Percentiles rank a stretch among this genome's conserved stretches.
phyloP scores from a whole-genome alignment of 192 early-diverging fungal species.

The Coemansia sp. region DNA sequence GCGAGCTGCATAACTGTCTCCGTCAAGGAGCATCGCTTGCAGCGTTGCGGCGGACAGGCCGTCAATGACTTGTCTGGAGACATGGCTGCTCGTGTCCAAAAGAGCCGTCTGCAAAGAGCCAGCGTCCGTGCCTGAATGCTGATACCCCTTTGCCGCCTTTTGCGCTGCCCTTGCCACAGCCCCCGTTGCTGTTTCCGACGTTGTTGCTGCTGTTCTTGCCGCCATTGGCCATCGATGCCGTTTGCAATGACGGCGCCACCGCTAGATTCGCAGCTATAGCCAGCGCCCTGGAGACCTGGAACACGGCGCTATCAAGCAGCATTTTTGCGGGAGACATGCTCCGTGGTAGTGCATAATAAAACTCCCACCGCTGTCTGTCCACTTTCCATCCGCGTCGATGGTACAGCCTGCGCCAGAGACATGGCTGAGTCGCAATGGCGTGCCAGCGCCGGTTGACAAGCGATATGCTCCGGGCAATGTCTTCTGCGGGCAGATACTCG shows the following conservation, averaged over 20 bases:
- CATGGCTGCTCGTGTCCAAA: not conserved
- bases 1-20: not conserved
- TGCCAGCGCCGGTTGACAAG: constrained; percentile 39
- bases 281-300: constrained; percentile 19
- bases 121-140: not conserved
- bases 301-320: constrained; percentile 20
- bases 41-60: not conserved
- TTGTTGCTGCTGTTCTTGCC: not conserved
- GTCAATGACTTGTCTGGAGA: not conserved
- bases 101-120: not conserved
- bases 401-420: constrained; percentile 37
- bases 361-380: constrained; percentile 31
- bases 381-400: constrained; percentile 26
- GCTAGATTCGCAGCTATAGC: not conserved
- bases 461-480: constrained; percentile 23
- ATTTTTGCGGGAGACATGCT: constrained; percentile 8
- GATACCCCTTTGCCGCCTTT: not conserved
- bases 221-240: constrained; percentile 3
- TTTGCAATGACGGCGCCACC: not conserved
- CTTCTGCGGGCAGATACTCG: constrained; percentile 21
- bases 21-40: constrained; percentile 2
- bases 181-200: not conserved
- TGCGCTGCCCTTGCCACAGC: not conserved
- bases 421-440: constrained; percentile 27
- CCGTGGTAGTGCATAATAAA: constrained; percentile 24